Percentiles rank a stretch among this genome's conserved stretches.
These are phyloP conservation scores for Scheffersomyces segobiensis DNA, from an alignment of 1,139 yeast species.

Conservation along the genomic window DNA sequence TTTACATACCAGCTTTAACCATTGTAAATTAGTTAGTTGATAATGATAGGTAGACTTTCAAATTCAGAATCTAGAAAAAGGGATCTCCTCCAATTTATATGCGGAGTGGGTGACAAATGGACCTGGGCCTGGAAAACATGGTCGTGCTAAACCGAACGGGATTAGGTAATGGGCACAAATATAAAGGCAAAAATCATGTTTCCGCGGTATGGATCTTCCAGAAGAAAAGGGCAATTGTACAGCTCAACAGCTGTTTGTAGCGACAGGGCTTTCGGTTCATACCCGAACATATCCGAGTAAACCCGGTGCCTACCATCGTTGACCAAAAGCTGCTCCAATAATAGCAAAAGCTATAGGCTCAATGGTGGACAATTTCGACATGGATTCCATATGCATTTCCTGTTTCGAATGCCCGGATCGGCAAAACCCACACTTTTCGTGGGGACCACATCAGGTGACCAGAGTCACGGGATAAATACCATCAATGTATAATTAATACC, in stretches of 20 bases:
- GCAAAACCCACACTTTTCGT: background rate
- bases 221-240: background rate
- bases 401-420: background rate
- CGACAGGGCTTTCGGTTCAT: background rate
- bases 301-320: background rate
- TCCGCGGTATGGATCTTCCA: background rate
- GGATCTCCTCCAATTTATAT: conserved; percentile 1
- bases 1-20: conserved; percentile 38
- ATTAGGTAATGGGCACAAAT: background rate
- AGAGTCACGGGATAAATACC: background rate
- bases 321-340: background rate
- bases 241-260: background rate
- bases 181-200: background rate
- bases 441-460: background rate
- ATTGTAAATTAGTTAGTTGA: conserved; percentile 15
- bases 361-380: background rate
- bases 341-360: background rate
- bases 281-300: background rate
- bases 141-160: background rate
- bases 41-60: background rate
- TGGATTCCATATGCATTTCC: background rate
- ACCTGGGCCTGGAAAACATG: conserved; percentile 1
- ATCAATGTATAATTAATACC: no score
- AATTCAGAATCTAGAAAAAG: background rate
- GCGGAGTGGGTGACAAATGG: background rate